A percentile compares a stretch with the other conserved stretches of the same genome.
These are phyloP conservation scores for Trichoderma guizhouense DNA, from an alignment of 2,329 filamentous ascomycete species.

Conservation along the genomic window DNA sequence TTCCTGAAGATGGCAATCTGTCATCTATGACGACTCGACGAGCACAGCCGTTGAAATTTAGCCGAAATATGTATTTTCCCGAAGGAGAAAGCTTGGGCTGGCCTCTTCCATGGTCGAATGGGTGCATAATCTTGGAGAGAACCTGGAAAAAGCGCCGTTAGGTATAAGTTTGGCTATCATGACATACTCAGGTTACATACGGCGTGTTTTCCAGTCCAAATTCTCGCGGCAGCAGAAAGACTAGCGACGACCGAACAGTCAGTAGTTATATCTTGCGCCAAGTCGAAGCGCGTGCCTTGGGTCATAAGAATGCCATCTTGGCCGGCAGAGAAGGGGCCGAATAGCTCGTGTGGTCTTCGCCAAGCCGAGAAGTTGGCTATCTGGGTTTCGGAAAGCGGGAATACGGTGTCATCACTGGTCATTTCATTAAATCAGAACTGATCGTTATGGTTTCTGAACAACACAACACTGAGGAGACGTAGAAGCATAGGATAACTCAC, in stretches of 20 bases:
- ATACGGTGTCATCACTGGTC: slow-evolving; percentile 63
- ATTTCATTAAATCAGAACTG: not conserved
- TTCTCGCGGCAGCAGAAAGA: slow-evolving; percentile 74
- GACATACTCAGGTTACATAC: slow-evolving; percentile 41
- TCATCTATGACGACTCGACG: slow-evolving; percentile 88
- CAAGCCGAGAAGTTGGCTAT: slow-evolving; percentile 75
- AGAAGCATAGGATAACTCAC: slow-evolving; percentile 44
- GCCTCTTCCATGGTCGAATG: slow-evolving; percentile 59
- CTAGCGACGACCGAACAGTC: slow-evolving; percentile 98
- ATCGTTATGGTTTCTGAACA: not conserved
- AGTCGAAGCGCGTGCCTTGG: slow-evolving; percentile 61
- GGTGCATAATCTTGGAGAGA: slow-evolving; percentile 69
- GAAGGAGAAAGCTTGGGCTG: slow-evolving; percentile 66
- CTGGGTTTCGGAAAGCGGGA: slow-evolving; percentile 74
- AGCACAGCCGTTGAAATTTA: slow-evolving; percentile 94
- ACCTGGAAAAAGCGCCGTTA: slow-evolving; percentile 45
- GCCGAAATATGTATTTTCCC: slow-evolving; percentile 86
- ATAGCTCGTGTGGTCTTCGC: slow-evolving; percentile 70
- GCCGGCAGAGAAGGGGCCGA: slow-evolving; percentile 29
- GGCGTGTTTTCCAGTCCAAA: slow-evolving; percentile 64
- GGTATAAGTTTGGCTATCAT: not conserved
- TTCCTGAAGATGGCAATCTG: slow-evolving; percentile 73
- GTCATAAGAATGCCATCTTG: slow-evolving; percentile 49
- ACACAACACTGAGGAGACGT: not conserved
- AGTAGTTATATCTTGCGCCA: slow-evolving; percentile 92